Evolutionary conservation across 176 grass and related monocot species (phyloP).

Genomic region (Oryza coarctata): DNA sequence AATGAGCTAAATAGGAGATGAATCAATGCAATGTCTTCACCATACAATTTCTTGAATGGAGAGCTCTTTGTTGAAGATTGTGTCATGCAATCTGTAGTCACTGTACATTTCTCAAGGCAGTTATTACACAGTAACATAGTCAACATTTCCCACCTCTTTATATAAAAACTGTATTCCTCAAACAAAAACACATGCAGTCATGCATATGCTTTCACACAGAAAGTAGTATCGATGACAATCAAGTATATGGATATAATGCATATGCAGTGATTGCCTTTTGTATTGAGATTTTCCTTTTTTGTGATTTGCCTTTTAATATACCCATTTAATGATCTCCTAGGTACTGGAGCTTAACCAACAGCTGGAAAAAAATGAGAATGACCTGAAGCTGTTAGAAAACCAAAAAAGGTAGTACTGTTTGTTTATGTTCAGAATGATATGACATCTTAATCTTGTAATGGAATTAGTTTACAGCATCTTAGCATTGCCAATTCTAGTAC

Average conservation of each 20-base stretch:
- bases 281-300: background rate
- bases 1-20: background rate
- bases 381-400: constrained; percentile 52
- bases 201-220: background rate
- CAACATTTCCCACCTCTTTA: background rate
- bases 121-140: background rate
- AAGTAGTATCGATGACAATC: background rate
- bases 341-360: constrained; percentile 51
- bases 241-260: constrained; percentile 1
- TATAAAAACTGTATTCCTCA: background rate
- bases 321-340: constrained; percentile 31
- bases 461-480: constrained; percentile 16
- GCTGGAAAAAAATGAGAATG: constrained; percentile 48
- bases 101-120: background rate
- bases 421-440: background rate
- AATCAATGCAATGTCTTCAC: background rate
- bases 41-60: background rate
- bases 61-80: background rate
- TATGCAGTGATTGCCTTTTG: background rate
- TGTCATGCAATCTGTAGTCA: background rate
- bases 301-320: background rate
- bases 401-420: constrained; percentile 52
- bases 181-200: constrained; percentile 6
- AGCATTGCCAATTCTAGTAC: background rate
- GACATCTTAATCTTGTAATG: background rate